Evolutionary conservation across 169 alveolate species (phyloP), one percentile per base, ranked within the genome.

Genomic region (Babesia sp.): DNA sequence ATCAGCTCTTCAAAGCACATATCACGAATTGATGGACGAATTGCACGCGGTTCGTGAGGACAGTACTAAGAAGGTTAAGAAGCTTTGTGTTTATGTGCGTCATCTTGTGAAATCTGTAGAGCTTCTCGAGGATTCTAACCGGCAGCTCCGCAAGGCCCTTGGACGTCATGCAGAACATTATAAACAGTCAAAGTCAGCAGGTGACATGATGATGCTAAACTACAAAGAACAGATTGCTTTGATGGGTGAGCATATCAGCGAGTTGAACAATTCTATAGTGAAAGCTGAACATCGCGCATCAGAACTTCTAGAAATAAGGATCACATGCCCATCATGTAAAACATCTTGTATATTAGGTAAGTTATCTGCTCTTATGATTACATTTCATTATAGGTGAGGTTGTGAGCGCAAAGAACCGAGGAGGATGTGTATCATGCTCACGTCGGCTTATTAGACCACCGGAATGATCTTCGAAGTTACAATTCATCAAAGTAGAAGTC

Each of bases 191-290:
- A 56, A 46, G 60, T 72, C 54, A 3, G 26, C 64, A 18, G 83
- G 46, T 33, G 83, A 79, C 14, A 41, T 76, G 2, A 44, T 69
- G 24, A 76, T 48, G 16, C 28, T 36, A 36, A 79, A 70, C 41
- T 79, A 69, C 71, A 79, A 61, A 34, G 87, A 79, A 44, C 87
- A 79, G 70, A 53, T 79, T 11, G 73, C 64, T 14, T 24, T 69
- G 50, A 79, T 79, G 87, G 69, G 82, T 48, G 87, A 79, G 61
- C 87, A 79, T 34, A 79, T 79, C 41, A 69, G 77, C 63, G 87
- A 79, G 51, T 22, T 79, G 53, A 79, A 79, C 71, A 70, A 45
- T 64, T 12, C 75, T 29, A 79, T 79, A 0, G 68, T 79, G 53
- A 28, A 34, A 63, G 73, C 81, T 14, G 87, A 79, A 39, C 59